Conservation (phyloP, 371 early-diverging fungal species). For the Rhizopus sp. region DNA sequence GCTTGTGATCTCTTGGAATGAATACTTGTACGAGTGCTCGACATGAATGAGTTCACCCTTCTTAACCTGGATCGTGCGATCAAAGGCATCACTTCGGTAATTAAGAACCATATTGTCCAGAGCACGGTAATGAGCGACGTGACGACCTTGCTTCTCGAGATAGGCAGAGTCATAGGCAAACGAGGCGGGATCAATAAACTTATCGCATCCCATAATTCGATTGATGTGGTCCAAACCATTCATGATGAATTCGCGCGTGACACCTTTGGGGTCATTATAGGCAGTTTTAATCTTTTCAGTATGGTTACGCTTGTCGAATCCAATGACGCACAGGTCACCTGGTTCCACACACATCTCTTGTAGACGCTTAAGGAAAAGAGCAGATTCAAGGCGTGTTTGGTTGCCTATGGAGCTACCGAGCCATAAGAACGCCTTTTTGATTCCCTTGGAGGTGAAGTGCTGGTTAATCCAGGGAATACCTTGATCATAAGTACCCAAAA, state of each 20-base stretch:
- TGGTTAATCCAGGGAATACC: constrained; percentile 64
- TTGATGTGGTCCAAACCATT: constrained; percentile 84
- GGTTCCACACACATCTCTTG: constrained; percentile 51
- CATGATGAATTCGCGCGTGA: constrained; percentile 83
- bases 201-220: constrained; percentile 56
- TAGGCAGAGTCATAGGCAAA: constrained; percentile 79
- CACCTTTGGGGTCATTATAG: constrained; percentile 80
- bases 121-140: constrained; percentile 78
- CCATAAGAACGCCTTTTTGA: constrained; percentile 79
- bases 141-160: constrained; percentile 74
- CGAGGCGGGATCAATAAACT: constrained; percentile 54
- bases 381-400: constrained; percentile 55
- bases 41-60: constrained; percentile 85
- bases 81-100: constrained; percentile 37
- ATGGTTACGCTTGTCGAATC: constrained; percentile 82
- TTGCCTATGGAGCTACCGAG: constrained; percentile 92
- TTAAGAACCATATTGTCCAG: constrained; percentile 47
- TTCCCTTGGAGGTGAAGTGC: constrained; percentile 35
- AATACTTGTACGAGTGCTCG: constrained; percentile 89
- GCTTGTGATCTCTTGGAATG: constrained; percentile 53
- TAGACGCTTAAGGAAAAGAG: constrained; percentile 50
- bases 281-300: constrained; percentile 70
- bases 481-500: constrained; percentile 92
- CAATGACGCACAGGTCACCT: constrained; percentile 80
- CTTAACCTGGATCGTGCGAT: constrained; percentile 39